Percentiles rank a stretch among this genome's conserved stretches.
Evolutionary conservation across 73 alveolate species (phyloP).

Genomic region (Tetrahymena elliotti): DNA sequence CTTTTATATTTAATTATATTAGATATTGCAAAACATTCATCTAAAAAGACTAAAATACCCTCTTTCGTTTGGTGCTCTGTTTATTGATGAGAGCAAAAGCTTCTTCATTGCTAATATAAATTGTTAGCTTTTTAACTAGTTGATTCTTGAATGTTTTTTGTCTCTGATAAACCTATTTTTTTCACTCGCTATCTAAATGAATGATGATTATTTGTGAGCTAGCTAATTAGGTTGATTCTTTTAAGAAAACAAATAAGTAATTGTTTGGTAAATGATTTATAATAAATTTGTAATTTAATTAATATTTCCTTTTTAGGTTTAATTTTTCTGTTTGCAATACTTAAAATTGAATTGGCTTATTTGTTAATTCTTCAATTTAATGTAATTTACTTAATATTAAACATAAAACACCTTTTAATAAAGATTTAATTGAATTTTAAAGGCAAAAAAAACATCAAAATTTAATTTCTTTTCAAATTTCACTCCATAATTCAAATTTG

Average conservation of each 20-base stretch:
- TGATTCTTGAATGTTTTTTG: too few species aligned
- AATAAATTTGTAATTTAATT: background rate
- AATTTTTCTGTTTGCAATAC: background rate
- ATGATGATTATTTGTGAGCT: background rate
- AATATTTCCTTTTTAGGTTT: background rate
- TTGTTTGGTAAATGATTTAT: background rate
- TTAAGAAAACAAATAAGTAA: background rate
- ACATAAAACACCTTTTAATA: too few species aligned
- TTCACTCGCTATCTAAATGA: background rate
- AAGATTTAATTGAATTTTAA: background rate
- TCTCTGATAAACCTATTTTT: background rate
- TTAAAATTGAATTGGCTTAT: background rate
- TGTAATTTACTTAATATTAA: background rate
- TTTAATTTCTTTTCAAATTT: background rate
- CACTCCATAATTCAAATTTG: background rate
- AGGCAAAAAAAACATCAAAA: background rate
- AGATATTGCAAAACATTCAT: background rate
- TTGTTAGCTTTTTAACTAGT: background rate
- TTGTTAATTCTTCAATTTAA: background rate
- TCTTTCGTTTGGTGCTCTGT: background rate
- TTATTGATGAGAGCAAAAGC: background rate
- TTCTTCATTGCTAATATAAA: background rate
- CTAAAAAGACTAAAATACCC: background rate
- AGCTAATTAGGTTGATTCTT: background rate
- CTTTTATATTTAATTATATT: background rate